These are phyloP conservation scores for Scheffersomyces lignosus DNA, from an alignment of 805 yeast species.

Conservation along the genomic window DNA sequence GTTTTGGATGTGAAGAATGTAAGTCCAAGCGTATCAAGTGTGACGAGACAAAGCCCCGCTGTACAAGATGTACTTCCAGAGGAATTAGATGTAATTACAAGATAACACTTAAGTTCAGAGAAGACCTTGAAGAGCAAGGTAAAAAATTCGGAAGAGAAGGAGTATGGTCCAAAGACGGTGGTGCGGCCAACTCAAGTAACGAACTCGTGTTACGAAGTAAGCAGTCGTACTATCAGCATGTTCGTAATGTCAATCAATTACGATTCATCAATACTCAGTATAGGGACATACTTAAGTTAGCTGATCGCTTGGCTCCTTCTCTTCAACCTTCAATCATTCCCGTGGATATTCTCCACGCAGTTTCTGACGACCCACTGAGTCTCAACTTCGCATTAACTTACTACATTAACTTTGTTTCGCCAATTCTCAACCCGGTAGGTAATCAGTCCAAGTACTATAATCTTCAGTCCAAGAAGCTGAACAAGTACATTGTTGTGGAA, in stretches of 20 bases:
- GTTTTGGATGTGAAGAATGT: conserved; percentile 26
- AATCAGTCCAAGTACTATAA: conserved; percentile 6
- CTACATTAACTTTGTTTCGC: conserved; percentile 25
- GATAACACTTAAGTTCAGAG: conserved; percentile 22
- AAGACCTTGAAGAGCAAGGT: conserved; percentile 25
- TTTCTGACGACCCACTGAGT: conserved; percentile 10
- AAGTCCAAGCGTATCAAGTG: conserved; percentile 22
- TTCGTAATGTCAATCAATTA: conserved; percentile 12
- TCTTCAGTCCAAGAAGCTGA: conserved; percentile 6
- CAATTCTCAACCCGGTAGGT: conserved; percentile 29
- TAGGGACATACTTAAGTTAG: conserved; percentile 11
- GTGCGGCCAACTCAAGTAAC: conserved; percentile 1
- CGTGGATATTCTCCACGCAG: conserved; percentile 12
- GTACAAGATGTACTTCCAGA: conserved; percentile 17
- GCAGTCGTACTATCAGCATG: conserved; percentile 12
- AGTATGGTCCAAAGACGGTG: conserved; percentile 19
- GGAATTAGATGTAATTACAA: conserved; percentile 19
- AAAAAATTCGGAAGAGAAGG: conserved; percentile 29
- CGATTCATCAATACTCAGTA: conserved; percentile 18
- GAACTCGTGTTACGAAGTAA: conserved; percentile 6
- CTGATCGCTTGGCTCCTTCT: conserved; percentile 7
- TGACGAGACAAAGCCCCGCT: conserved; percentile 26
- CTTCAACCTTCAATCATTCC: conserved; percentile 24
- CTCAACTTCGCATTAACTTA: conserved; percentile 23
- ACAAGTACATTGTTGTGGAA: conserved; percentile 17